Percentiles rank a stretch among this genome's conserved stretches.
Evolutionary conservation across 345 rosid genomes (phyloP).

Genomic region (Excoecaria cochinchinensis): DNA sequence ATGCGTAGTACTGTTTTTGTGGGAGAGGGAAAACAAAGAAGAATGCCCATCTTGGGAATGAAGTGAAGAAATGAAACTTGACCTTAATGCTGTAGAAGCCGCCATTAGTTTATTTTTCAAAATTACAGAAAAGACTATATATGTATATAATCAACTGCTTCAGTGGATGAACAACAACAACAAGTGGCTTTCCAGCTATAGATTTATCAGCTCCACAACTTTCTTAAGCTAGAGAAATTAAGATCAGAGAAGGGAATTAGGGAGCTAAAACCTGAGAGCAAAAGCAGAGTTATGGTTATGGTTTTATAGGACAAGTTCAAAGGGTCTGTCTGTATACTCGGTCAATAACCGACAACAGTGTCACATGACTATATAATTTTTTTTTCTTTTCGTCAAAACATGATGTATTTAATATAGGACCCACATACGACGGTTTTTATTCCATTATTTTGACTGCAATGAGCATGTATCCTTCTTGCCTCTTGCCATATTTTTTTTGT

Average conservation of each 20-base stretch:
- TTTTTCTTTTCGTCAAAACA: no score
- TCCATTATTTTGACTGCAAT: not conserved
- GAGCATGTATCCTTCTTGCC: not conserved
- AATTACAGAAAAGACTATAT: no score
- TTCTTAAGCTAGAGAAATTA: not conserved
- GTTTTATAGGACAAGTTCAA: not conserved
- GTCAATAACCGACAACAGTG: not conserved
- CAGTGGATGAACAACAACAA: no score
- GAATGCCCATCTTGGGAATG: constrained; percentile 3
- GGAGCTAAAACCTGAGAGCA: not conserved
- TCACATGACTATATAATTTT: not conserved
- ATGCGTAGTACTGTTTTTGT: constrained; percentile 1
- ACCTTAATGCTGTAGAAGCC: constrained; percentile 6
- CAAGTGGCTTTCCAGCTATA: no score
- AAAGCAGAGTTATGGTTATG: not conserved
- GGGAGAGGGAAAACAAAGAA: not conserved
- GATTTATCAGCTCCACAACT: no score
- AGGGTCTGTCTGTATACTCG: not conserved
- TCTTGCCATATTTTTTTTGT: not conserved
- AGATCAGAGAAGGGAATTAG: not conserved
- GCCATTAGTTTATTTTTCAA: not conserved
- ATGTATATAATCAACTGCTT: no score
- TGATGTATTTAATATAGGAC: no score
- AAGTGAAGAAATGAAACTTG: constrained; percentile 11
- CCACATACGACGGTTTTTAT: no score